Conservation (phyloP, 1,284 basidiomycete genomes). For the Tremellales sp. region DNA sequence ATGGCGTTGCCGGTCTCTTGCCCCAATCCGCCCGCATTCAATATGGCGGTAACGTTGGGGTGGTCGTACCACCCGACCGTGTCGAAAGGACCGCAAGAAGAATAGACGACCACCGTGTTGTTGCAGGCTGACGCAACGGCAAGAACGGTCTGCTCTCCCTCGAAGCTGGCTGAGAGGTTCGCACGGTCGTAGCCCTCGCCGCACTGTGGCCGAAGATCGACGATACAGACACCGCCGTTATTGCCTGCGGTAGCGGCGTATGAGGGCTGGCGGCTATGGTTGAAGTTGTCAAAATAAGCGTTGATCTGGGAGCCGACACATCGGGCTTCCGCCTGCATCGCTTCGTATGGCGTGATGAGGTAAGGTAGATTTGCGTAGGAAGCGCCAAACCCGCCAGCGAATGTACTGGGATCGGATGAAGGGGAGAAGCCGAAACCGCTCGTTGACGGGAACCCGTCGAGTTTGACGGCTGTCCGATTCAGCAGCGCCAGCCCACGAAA, state of each 20-base stretch:
- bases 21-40: constrained; percentile 73
- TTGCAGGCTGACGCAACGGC: constrained; percentile 13
- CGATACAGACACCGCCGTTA: constrained; percentile 7
- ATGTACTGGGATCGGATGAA: constrained; percentile 2
- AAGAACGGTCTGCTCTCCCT: constrained; percentile 14
- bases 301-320: constrained; percentile 9
- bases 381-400: constrained; percentile 10
- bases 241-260: constrained; percentile 7
- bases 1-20: constrained; percentile 65
- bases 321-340: constrained; percentile 7
- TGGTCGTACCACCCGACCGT: constrained; percentile 46
- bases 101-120: constrained; percentile 16
- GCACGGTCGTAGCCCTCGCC: constrained; percentile 6
- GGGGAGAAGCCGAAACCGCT: constrained; percentile 4
- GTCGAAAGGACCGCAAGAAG: constrained; percentile 13
- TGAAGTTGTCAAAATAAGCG: constrained; percentile 16
- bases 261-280: constrained; percentile 12
- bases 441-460: constrained; percentile 10
- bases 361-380: constrained; percentile 11
- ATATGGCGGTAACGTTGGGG: constrained; percentile 57
- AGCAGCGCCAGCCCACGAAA: neutral
- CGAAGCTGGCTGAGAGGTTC: constrained; percentile 14
- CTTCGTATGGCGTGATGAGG: constrained; percentile 10
- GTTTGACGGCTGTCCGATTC: constrained; percentile 7
- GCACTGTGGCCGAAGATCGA: constrained; percentile 12